These are phyloP conservation scores for Terana coerulea DNA, from an alignment of 768 basidiomycete genomes.

Conservation along the genomic window DNA sequence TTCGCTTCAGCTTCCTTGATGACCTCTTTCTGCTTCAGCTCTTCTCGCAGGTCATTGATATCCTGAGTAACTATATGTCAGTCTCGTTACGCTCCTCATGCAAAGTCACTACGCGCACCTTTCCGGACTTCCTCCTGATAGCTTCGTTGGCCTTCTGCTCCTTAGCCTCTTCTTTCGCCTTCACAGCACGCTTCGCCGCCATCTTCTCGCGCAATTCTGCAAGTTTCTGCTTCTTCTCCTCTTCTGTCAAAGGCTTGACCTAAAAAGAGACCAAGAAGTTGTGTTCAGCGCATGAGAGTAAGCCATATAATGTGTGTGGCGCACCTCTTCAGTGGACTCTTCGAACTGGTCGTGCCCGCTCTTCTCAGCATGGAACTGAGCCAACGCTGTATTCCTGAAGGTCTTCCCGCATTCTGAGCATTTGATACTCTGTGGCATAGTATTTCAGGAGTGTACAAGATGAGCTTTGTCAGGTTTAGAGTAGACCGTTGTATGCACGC, in stretches of 20 bases:
- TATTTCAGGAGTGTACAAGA: not conserved
- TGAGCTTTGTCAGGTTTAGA: not conserved
- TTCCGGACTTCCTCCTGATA: constrained; percentile 82
- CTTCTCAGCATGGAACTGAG: constrained; percentile 92
- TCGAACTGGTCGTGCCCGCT: constrained; percentile 95
- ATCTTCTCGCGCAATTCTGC: constrained; percentile 77
- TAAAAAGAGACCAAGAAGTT: constrained; percentile 28
- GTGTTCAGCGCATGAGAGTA: not conserved
- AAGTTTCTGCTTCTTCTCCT: constrained; percentile 82
- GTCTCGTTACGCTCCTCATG: not conserved
- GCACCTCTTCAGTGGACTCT: constrained; percentile 90
- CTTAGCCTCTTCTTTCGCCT: constrained; percentile 68
- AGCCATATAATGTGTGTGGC: constrained; percentile 6
- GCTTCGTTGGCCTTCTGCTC: constrained; percentile 73
- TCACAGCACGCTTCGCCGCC: constrained; percentile 71
- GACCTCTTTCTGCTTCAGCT: constrained; percentile 72
- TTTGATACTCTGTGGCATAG: constrained; percentile 63
- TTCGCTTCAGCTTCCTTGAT: constrained; percentile 81
- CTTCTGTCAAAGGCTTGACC: constrained; percentile 94
- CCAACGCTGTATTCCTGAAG: constrained; percentile 82
- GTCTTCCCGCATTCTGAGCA: constrained; percentile 82
- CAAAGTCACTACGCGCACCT: constrained; percentile 37
- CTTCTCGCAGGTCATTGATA: constrained; percentile 66
- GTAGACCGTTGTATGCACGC: constrained; percentile 11
- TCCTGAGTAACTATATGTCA: constrained; percentile 46